Evolutionary conservation across 164 flowering plant species (phyloP).

Genomic region (Tetrastigma voinierianum): DNA sequence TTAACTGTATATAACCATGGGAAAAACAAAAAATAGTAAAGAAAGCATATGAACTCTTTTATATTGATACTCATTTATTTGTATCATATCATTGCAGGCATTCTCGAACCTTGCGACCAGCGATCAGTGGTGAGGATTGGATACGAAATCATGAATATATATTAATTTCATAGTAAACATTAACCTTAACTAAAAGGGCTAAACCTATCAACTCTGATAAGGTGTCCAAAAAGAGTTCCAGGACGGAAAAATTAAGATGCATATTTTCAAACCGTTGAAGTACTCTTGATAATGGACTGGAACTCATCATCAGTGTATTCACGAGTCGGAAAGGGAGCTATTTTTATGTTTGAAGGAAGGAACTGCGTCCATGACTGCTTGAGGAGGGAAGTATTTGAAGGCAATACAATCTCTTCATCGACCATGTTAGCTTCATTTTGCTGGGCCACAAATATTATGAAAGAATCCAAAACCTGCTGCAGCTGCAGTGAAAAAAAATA

Average conservation of each 20-base stretch:
- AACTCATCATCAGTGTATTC: conserved; percentile 96
- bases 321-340: conserved; percentile 97
- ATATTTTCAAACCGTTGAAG: conserved; percentile 97
- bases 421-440: conserved; percentile 27
- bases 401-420: conserved; percentile 17
- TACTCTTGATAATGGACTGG: conserved; percentile 83
- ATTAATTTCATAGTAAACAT: too few species aligned
- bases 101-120: conserved; percentile 79
- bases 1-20: neutral
- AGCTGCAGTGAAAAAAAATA: conserved; percentile 51
- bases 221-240: neutral
- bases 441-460: conserved; percentile 82
- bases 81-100: neutral
- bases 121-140: conserved; percentile 92
- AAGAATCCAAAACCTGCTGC: conserved; percentile 91
- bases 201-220: neutral
- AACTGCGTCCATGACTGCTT: conserved; percentile 48
- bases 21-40: neutral
- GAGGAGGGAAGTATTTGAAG: conserved; percentile 21
- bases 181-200: neutral
- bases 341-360: conserved; percentile 75
- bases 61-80: neutral
- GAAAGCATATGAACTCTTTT: neutral
- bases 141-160: conserved; percentile 89
- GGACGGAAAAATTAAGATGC: conserved; percentile 16